Evolutionary conservation across 441 rosid genomes (phyloP).

Genomic region (Arabidopsis lyrata): DNA sequence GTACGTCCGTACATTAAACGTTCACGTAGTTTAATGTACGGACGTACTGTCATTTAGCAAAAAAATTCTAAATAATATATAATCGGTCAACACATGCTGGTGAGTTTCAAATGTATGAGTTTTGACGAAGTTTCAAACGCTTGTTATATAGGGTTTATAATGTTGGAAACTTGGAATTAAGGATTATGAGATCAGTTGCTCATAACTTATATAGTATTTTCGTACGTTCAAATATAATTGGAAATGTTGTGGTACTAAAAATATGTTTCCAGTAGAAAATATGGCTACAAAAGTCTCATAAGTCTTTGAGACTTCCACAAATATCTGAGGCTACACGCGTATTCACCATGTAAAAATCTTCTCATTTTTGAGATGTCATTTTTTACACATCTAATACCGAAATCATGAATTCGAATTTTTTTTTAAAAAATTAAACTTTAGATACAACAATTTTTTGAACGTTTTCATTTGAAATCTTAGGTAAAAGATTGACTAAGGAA

Average conservation of each 20-base stretch:
- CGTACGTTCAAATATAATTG: not conserved
- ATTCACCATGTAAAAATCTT: not conserved
- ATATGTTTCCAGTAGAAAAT: not conserved
- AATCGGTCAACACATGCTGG: too few relatives aligned
- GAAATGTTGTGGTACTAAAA: not conserved
- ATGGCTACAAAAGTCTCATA: not conserved
- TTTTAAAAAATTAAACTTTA: not conserved
- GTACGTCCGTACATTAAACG: too few relatives aligned
- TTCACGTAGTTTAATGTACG: too few relatives aligned
- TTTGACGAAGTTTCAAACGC: too few relatives aligned
- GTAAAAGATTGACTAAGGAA: not conserved
- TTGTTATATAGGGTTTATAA: too few relatives aligned
- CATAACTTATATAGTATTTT: not conserved
- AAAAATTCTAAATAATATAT: too few relatives aligned
- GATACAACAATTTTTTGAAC: not conserved
- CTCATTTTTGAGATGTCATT: not conserved
- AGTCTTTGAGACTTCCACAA: not conserved
- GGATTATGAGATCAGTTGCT: not conserved
- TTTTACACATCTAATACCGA: not conserved
- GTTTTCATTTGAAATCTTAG: not conserved
- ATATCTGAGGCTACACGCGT: not conserved
- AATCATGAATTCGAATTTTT: not conserved
- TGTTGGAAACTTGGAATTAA: too few relatives aligned
- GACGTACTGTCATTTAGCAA: too few relatives aligned
- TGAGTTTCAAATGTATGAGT: too few relatives aligned